Base-by-base conservation (phyloP, 1,284 basidiomycete genomes). In the Somion occarium region DNA sequence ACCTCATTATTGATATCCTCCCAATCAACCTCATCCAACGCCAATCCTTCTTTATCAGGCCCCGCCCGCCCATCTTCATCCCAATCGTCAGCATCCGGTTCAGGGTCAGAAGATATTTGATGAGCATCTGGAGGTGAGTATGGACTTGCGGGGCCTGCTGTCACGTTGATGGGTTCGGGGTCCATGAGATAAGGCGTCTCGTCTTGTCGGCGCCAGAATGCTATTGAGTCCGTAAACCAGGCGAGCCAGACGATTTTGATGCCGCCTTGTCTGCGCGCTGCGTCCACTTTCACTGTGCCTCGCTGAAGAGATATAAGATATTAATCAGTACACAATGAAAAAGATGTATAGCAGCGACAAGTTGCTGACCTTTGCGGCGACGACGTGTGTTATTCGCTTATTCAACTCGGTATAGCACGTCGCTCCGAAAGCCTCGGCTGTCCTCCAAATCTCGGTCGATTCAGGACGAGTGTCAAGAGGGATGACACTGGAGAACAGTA, bases 401-500 rank as follows among this genome's bases (percentile, higher is more conserved):
- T 75, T 77, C 22, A 98, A 66, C 50, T 89, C 83, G 15, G 79
- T 80, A 37, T 83, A 78, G 66, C 91, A 93, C 38, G 71, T 73
- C 0, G 96, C 96, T 15, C 96, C 96, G 62, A 97, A 99, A 66
- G 89, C 85, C 45, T 80, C 76, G 3, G 96, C 93, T 59, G 88
- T 78, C 53, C 82, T 79, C 95, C 95, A 98, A 47, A 93, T 83
- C 58, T 96, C 91, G 13, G 90, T 88, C 7, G 80, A 74, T 64
- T 93, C 86, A 24, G 91, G 87, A 53, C 73, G 73, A 5, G 82
- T 83, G 56, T 93, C 87, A 22, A 95, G 80, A 1, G 96, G 94
- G 51, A 98, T 94, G 42, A 99, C 84, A 48, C 92, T 91, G 0
- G 95, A 97, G 67, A 99, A 98, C 25, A 95, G 76, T 23, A 99